These are phyloP conservation scores for Annona cherimola DNA, from an alignment of 164 flowering plant genomes.

Conservation along the genomic window DNA sequence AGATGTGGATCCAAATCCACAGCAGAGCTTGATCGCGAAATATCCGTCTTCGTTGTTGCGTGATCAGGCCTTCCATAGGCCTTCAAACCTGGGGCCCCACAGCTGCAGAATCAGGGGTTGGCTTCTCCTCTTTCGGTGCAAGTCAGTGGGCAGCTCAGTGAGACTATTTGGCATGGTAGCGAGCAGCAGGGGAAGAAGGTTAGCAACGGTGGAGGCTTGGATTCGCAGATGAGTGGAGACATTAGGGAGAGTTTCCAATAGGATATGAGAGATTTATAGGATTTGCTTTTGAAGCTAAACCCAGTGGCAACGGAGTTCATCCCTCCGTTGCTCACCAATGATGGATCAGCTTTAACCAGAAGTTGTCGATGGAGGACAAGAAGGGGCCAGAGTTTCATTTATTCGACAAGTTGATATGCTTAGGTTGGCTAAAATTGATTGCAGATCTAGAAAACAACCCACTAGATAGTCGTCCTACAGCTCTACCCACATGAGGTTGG, in stretches of 20 bases:
- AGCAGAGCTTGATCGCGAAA: neutral
- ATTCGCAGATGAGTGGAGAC: conserved; percentile 25
- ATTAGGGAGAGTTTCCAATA: conserved; percentile 40
- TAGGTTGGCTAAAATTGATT: too few species aligned
- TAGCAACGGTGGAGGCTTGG: conserved; percentile 15
- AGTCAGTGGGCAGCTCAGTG: neutral
- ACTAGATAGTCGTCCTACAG: too few species aligned
- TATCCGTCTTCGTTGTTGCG: conserved; percentile 1
- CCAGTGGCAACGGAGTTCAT: conserved; percentile 91
- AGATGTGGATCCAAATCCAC: conserved; percentile 7
- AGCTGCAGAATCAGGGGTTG: conserved; percentile 14
- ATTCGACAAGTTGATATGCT: too few species aligned
- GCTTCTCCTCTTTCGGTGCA: neutral
- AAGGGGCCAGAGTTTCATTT: too few species aligned
- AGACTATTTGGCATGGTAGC: neutral
- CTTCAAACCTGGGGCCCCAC: conserved; percentile 10
- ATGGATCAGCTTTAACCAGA: conserved; percentile 19
- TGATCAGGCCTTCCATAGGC: conserved; percentile 16
- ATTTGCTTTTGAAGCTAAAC: conserved; percentile 75
- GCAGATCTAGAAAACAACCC: too few species aligned
- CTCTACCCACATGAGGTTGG: too few species aligned
- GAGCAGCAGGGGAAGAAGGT: neutral
- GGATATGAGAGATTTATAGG: conserved; percentile 78
- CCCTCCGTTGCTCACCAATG: conserved; percentile 52
- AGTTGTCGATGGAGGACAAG: too few species aligned